Conservation (phyloP, 2,329 filamentous ascomycete species). For the Neoascochyta sp. region DNA sequence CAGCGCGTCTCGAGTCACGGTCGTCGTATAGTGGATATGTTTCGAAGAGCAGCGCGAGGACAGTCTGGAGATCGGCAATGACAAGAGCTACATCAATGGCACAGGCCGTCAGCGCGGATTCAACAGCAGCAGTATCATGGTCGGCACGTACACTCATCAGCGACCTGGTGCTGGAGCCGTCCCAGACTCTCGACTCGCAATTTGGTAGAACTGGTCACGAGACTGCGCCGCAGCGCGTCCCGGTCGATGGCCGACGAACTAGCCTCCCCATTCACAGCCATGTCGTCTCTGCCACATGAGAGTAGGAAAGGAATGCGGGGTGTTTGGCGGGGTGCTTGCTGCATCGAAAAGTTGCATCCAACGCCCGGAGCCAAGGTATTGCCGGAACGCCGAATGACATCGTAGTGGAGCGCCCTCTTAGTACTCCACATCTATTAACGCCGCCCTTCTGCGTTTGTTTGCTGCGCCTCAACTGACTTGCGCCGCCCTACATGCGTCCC, state of each 20-base stretch:
- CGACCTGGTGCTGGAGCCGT: conserved; percentile 43
- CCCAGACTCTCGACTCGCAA: conserved; percentile 45
- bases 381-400: conserved; percentile 20
- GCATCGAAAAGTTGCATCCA: conserved; percentile 19
- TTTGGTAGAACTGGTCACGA: conserved; percentile 50
- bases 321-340: conserved; percentile 23
- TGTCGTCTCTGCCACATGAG: conserved; percentile 32
- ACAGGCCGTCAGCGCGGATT: conserved; percentile 10
- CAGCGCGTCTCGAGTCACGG: conserved; percentile 75
- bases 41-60: conserved; percentile 74
- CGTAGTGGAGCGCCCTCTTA: conserved; percentile 16
- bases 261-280: conserved; percentile 38
- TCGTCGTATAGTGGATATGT: conserved; percentile 88
- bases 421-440: conserved; percentile 11
- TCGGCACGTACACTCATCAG: conserved; percentile 41
- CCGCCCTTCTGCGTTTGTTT: conserved; percentile 11
- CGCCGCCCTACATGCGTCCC: conserved; percentile 35
- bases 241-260: conserved; percentile 31
- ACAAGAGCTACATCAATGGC: conserved; percentile 37
- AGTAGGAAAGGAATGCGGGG: conserved; percentile 17
- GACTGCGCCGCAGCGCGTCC: conserved; percentile 38
- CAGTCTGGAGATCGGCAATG: conserved; percentile 43
- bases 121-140: conserved; percentile 1
- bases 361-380: conserved; percentile 15
- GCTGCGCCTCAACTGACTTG: conserved; percentile 9